Evolutionary conservation across 1,284 basidiomycete genomes (phyloP).

Genomic region (Cryptococcus amylolentus): DNA sequence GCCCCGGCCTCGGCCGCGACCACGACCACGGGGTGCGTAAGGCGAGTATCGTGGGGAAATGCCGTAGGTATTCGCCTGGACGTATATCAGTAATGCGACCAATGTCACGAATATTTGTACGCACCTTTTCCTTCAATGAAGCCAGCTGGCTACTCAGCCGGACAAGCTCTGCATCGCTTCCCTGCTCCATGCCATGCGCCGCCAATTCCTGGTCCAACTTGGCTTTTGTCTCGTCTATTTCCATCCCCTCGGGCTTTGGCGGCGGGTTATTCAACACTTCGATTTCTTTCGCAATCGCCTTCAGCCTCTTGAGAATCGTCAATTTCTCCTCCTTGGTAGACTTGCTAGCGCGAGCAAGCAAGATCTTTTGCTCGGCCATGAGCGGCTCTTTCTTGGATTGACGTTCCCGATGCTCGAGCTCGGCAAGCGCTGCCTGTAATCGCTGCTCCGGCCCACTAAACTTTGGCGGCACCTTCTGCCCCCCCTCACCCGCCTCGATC

Average conservation of each 20-base stretch:
- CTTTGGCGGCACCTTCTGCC: constrained; percentile 28
- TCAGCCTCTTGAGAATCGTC: constrained; percentile 68
- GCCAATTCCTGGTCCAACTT: constrained; percentile 57
- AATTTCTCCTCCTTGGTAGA: constrained; percentile 69
- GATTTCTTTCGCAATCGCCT: constrained; percentile 78
- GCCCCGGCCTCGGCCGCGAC: constrained; percentile 63
- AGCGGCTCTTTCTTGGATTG: constrained; percentile 74
- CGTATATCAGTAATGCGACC: constrained; percentile 2
- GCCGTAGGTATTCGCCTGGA: constrained; percentile 36
- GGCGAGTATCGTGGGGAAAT: constrained; percentile 50
- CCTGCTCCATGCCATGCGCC: constrained; percentile 59
- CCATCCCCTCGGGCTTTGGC: constrained; percentile 35
- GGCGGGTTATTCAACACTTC: constrained; percentile 50
- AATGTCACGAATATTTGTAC: constrained; percentile 53
- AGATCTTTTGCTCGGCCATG: constrained; percentile 82
- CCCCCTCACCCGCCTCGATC: constrained; percentile 28
- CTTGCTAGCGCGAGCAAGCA: constrained; percentile 68
- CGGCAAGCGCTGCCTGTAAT: constrained; percentile 35
- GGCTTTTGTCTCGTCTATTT: constrained; percentile 41
- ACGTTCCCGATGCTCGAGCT: constrained; percentile 56
- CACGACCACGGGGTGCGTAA: constrained; percentile 43
- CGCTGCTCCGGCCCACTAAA: constrained; percentile 36
- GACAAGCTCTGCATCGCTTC: constrained; percentile 42
- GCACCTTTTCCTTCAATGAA: constrained; percentile 56
- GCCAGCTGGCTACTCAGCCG: constrained; percentile 37